Conservation (phyloP, 164 flowering plant species). For the Liquidambar formosana region DNA sequence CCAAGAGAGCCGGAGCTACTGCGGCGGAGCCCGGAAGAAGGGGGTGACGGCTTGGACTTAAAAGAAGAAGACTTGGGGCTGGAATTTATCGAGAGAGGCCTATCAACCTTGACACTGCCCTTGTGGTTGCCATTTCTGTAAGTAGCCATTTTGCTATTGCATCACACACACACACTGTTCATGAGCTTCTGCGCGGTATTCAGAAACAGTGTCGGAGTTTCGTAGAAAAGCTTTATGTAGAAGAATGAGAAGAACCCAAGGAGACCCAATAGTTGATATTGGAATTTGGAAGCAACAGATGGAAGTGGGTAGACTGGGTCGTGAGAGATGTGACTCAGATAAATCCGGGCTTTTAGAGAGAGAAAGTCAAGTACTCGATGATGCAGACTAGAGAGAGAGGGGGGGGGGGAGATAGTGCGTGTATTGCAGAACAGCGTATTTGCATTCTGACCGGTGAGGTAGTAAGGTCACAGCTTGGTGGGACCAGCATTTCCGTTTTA, state of each 20-base stretch:
- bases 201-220: background rate
- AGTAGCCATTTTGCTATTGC: slow-evolving; percentile 26
- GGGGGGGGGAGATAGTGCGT: background rate
- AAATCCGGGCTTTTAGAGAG: background rate
- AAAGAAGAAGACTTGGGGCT: slow-evolving; percentile 29
- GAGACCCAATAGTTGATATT: too few species aligned
- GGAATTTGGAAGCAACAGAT: too few species aligned
- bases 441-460: too few species aligned
- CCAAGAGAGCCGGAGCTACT: slow-evolving; percentile 44
- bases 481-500: too few species aligned
- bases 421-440: too few species aligned
- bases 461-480: too few species aligned
- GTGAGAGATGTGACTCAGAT: slow-evolving; percentile 14
- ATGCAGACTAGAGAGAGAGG: slow-evolving; percentile 1
- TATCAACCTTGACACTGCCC: slow-evolving; percentile 35
- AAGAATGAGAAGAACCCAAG: too few species aligned
- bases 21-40: slow-evolving; percentile 35
- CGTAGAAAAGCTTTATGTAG: too few species aligned
- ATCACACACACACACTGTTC: background rate
- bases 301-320: slow-evolving; percentile 6
- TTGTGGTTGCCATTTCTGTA: slow-evolving; percentile 40
- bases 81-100: slow-evolving; percentile 30
- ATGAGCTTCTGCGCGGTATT: background rate
- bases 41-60: slow-evolving; percentile 33
- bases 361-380: background rate